A percentile compares a stretch with the other conserved stretches of the same genome.
These are phyloP conservation scores for Ophiostoma sp. DNA, from an alignment of 2,329 filamentous ascomycete genomes.

Conservation along the genomic window DNA sequence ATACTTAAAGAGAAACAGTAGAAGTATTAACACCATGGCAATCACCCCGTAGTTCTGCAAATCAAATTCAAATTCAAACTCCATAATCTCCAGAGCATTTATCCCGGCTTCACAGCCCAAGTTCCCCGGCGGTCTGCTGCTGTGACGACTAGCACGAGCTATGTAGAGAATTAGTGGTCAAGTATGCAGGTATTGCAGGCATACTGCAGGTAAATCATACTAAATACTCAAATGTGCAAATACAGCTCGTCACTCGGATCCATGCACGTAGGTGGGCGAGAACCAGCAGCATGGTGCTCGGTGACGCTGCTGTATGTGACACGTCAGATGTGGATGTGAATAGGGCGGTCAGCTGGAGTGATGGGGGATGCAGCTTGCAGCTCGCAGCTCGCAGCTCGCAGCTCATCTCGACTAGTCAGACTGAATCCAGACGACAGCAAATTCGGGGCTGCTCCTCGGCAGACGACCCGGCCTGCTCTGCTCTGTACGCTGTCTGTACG, in stretches of 20 bases:
- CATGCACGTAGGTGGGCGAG: slow-evolving; percentile 7
- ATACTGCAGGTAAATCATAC: no score
- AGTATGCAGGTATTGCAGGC: no score
- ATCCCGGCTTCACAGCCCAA: background rate
- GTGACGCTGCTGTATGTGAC: slow-evolving; percentile 20
- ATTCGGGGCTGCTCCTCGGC: background rate
- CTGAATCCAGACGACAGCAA: background rate
- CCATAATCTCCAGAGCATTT: background rate
- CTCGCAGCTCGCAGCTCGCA: no score
- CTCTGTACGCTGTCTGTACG: no score
- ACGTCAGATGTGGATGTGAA: slow-evolving; percentile 11
- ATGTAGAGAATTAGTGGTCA: no score
- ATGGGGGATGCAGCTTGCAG: no score
- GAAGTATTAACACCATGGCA: no score
- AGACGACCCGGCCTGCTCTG: background rate
- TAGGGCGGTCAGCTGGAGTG: background rate
- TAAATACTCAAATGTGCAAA: no score
- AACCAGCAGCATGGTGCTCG: slow-evolving; percentile 21
- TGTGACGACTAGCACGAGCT: slow-evolving; percentile 1
- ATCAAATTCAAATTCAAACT: no score
- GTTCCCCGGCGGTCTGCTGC: slow-evolving; percentile 13
- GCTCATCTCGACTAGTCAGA: no score
- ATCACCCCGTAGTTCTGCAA: background rate
- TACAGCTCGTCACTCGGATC: background rate
- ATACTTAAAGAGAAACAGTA: no score